phyloP scores from a whole-genome alignment of 2,329 filamentous ascomycete genomes.

The Neonectria magnoliae region DNA sequence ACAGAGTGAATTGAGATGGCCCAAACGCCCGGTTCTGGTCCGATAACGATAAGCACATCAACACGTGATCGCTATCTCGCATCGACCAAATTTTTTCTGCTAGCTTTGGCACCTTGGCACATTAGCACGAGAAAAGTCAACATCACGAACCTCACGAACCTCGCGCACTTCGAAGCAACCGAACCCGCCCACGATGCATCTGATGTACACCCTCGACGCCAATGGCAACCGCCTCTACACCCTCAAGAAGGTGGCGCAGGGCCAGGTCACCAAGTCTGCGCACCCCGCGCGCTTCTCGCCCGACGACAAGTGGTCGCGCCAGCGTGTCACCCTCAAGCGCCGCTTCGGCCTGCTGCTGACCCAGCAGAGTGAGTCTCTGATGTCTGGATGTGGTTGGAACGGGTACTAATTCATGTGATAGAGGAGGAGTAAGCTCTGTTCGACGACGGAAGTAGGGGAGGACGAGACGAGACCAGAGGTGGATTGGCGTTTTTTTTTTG shows the following conservation, averaged over 20 bases:
- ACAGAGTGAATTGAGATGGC: neutral
- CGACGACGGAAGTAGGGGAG: neutral
- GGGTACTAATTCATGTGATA: slow-evolving; percentile 21
- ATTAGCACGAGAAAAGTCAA: slow-evolving; percentile 21
- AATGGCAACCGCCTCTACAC: slow-evolving; percentile 93
- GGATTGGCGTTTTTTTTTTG: slow-evolving; percentile 28
- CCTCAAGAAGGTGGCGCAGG: slow-evolving; percentile 86
- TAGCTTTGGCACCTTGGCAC: slow-evolving; percentile 7
- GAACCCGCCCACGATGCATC: slow-evolving; percentile 59
- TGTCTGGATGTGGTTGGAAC: too few species aligned
- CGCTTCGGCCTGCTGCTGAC: slow-evolving; percentile 89
- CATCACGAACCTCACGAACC: slow-evolving; percentile 15
- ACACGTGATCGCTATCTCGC: slow-evolving; percentile 20
- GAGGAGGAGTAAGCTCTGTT: slow-evolving; percentile 37
- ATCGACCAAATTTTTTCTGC: slow-evolving; percentile 25
- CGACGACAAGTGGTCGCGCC: slow-evolving; percentile 98
- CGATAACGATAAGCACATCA: slow-evolving; percentile 21
- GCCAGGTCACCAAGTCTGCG: slow-evolving; percentile 92
- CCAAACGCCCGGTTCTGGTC: neutral
- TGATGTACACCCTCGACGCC: slow-evolving; percentile 85
- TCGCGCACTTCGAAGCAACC: neutral
- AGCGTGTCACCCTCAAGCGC: slow-evolving; percentile 94
- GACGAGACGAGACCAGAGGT: slow-evolving; percentile 8
- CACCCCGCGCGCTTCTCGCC: slow-evolving; percentile 97
- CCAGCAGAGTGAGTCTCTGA: slow-evolving; percentile 67